These are phyloP conservation scores for Ceratopteris richardii DNA, from an alignment of 75 land plant species.

Conservation along the genomic window DNA sequence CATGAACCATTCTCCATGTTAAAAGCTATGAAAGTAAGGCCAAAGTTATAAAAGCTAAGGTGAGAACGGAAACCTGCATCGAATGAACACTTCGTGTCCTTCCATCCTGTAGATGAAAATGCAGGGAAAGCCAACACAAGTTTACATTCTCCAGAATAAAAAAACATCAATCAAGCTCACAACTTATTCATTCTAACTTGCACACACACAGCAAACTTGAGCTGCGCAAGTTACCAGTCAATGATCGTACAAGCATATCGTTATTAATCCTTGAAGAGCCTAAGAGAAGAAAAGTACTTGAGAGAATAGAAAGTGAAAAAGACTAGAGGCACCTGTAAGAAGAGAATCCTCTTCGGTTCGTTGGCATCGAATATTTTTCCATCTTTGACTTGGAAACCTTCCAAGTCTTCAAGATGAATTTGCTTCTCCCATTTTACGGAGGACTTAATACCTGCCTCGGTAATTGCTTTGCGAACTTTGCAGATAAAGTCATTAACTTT, in stretches of 20 bases:
- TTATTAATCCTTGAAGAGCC: too few species aligned
- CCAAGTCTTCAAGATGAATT: slow-evolving; percentile 22
- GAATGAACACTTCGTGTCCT: not conserved
- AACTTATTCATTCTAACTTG: too few species aligned
- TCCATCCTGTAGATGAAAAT: slow-evolving; percentile 31
- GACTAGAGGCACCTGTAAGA: slow-evolving; percentile 1
- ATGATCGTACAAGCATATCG: too few species aligned
- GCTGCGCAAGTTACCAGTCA: too few species aligned
- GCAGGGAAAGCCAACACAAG: too few species aligned
- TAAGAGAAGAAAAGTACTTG: too few species aligned
- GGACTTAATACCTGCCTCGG: not conserved
- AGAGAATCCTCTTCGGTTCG: slow-evolving; percentile 8
- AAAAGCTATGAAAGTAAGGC: too few species aligned
- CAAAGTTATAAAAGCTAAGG: too few species aligned
- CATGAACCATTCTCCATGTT: not conserved
- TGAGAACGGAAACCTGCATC: slow-evolving; percentile 14
- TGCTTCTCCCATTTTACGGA: slow-evolving; percentile 15
- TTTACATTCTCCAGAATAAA: too few species aligned
- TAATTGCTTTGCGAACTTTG: not conserved
- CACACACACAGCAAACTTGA: too few species aligned
- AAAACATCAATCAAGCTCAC: too few species aligned
- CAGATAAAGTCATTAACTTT: not conserved
- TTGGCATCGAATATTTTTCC: slow-evolving; percentile 5
- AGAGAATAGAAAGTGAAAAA: too few species aligned
- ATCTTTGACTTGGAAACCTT: slow-evolving; percentile 1